Percentiles rank a stretch among this genome's conserved stretches.
phyloP scores from a whole-genome alignment of 208 protist species.

The Phytomonas sp. region DNA sequence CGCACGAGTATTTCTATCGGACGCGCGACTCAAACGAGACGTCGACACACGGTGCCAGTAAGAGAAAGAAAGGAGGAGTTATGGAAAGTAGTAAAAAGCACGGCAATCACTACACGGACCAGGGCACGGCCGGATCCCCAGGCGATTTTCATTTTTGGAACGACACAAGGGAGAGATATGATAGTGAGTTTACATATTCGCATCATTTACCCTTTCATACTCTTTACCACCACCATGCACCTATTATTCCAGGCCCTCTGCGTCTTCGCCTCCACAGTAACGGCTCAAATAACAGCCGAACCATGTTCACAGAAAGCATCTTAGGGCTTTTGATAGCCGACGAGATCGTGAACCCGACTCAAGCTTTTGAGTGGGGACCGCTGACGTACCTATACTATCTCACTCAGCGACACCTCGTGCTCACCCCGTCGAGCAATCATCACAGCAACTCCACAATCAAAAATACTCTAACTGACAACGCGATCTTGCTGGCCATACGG shows the following conservation, averaged over 20 bases:
- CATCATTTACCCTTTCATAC: too few relatives aligned
- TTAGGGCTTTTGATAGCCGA: conserved; percentile 90
- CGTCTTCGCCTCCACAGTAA: conserved; percentile 37
- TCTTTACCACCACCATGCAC: too few relatives aligned
- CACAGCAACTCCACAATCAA: conserved; percentile 24
- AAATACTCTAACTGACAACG: conserved; percentile 65
- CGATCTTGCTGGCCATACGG: conserved; percentile 87
- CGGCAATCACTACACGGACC: neutral
- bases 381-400: conserved; percentile 98
- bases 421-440: conserved; percentile 95
- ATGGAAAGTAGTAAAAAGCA: neutral
- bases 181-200: too few relatives aligned
- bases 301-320: conserved; percentile 76
- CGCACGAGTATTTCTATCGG: conserved; percentile 15
- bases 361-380: conserved; percentile 82
- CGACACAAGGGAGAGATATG: too few relatives aligned
- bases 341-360: conserved; percentile 93
- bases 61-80: neutral
- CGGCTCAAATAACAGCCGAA: conserved; percentile 68
- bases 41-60: neutral
- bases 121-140: neutral
- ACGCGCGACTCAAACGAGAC: neutral
- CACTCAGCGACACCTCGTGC: conserved; percentile 91
- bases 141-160: too few relatives aligned
- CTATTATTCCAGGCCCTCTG: conserved; percentile 12